Percentiles rank a stretch among this genome's conserved stretches.
Conservation (phyloP, 371 early-diverging fungal genomes). For the Vairimorpha necatrix region DNA sequence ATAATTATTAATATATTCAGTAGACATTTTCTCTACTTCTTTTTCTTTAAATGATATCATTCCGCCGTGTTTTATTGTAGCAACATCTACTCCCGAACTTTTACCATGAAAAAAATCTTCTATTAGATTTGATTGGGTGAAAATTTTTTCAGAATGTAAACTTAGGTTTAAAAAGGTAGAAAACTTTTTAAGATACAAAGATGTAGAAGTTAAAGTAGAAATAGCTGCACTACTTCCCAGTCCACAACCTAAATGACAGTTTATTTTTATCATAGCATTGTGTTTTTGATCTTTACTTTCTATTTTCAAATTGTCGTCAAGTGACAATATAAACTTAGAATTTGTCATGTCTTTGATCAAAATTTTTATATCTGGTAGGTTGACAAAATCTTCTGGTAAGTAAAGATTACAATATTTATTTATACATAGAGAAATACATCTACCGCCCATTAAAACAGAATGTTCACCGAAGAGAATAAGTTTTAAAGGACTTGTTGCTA, state of each 20-base stretch:
- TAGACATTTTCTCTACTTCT: not conserved
- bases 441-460: slow-evolving; percentile 33
- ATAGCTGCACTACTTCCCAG: slow-evolving; percentile 40
- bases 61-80: slow-evolving; percentile 18
- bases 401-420: slow-evolving; percentile 7
- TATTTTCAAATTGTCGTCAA: not conserved
- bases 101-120: slow-evolving; percentile 50
- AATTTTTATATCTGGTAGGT: not conserved
- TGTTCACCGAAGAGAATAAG: slow-evolving; percentile 52
- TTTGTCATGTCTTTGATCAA: not conserved
- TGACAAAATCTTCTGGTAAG: not conserved
- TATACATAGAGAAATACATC: slow-evolving; percentile 35
- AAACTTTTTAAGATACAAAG: not conserved
- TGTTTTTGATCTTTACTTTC: not conserved
- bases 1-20: slow-evolving; percentile 2
- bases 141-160: too few species aligned
- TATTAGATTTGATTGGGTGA: not conserved
- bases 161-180: not conserved
- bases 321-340: not conserved
- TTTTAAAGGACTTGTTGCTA: slow-evolving; percentile 29
- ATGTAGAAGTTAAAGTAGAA: slow-evolving; percentile 21
- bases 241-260: slow-evolving; percentile 28
- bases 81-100: slow-evolving; percentile 40
- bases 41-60: slow-evolving; percentile 33
- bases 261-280: slow-evolving; percentile 2